A percentile compares a stretch with the other conserved stretches of the same genome.
Evolutionary conservation across 441 rosid genomes (phyloP).

Genomic region (Raphanus hybrid): DNA sequence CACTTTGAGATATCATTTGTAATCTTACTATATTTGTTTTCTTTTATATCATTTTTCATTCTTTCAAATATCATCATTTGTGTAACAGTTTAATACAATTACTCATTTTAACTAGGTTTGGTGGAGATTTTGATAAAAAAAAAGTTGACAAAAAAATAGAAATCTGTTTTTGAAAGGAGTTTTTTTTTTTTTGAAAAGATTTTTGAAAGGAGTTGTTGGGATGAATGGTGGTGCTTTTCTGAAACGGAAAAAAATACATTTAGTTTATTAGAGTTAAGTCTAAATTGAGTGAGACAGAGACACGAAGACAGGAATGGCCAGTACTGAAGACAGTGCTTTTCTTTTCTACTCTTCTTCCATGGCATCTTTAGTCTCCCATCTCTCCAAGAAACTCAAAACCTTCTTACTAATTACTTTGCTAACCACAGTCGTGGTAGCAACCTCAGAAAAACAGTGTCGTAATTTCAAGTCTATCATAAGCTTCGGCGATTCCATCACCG

Average conservation of each 20-base stretch:
- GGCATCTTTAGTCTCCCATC: slow-evolving; percentile 16
- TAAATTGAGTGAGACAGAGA: neutral
- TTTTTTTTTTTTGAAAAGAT: no score
- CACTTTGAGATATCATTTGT: neutral
- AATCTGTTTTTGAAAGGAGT: no score
- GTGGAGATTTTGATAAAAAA: neutral
- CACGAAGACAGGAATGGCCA: slow-evolving; percentile 15
- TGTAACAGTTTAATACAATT: neutral
- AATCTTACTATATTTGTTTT: no score
- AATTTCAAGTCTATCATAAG: slow-evolving; percentile 45
- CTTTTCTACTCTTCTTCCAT: slow-evolving; percentile 16
- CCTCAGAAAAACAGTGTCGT: slow-evolving; percentile 25
- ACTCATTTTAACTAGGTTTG: neutral
- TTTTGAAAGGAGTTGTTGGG: slow-evolving; percentile 9
- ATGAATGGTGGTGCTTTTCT: neutral
- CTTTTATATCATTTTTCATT: no score
- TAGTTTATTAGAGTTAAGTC: neutral
- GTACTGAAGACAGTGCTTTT: neutral
- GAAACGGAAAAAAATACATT: neutral
- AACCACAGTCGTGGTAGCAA: neutral
- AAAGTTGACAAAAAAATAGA: no score
- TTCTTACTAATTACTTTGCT: slow-evolving; percentile 3
- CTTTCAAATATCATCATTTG: no score
- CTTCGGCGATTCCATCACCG: slow-evolving; percentile 67
- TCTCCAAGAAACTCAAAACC: slow-evolving; percentile 14